Base-by-base conservation (phyloP, 768 basidiomycete species). In the Tubosaeta brunneosetosa region DNA sequence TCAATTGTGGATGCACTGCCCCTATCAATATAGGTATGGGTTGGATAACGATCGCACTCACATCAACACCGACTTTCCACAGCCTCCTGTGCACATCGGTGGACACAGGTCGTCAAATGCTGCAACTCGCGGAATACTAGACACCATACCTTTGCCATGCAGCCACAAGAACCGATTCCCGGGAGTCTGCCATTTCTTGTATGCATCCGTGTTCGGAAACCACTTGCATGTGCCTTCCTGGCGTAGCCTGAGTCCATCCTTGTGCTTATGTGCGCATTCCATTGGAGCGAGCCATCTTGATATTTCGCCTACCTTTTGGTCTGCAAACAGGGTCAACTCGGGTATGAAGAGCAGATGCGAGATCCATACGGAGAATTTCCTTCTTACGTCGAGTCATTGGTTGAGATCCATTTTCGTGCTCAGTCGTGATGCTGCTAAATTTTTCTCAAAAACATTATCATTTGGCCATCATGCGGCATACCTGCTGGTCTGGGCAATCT, bases 1-100 rank as follows among this genome's bases (percentile, higher is more conserved):
- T 47, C 52, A 27, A 53, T 41, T 14, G 29, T 49, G 14, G 52
- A 53, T 16, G 46, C 52, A 44, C 47, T 49, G 14, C 29, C 6
- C 4, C 8, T 10, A 11, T 44, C 17, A 49, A 9, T 4, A 9
- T 4, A 9, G 4, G 9, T 4, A 16, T 10, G 36, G 2, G 1
- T 4, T 13, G 1, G 2, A 1, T 31, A 13, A 13, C 10, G 7
- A 29, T 29, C 4, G 29, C 2, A 13, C 47, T 31, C 13, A 48
- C 52, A 34, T 16, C 11, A 53, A 10, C 3, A 53, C 47, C 2
- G 46, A 47, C 27, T 48, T 53, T n/a, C 52, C 52, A 14, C 44
- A 51, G 16, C 50, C 50, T n/a, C 27, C 50, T 51, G 4, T 27
- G 12, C 9, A 29, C 29, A 29, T 4, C 9, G 4, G 9, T 29